These are phyloP conservation scores for Apocynum venetum DNA, from an alignment of 257 asterid genomes.

Conservation along the genomic window DNA sequence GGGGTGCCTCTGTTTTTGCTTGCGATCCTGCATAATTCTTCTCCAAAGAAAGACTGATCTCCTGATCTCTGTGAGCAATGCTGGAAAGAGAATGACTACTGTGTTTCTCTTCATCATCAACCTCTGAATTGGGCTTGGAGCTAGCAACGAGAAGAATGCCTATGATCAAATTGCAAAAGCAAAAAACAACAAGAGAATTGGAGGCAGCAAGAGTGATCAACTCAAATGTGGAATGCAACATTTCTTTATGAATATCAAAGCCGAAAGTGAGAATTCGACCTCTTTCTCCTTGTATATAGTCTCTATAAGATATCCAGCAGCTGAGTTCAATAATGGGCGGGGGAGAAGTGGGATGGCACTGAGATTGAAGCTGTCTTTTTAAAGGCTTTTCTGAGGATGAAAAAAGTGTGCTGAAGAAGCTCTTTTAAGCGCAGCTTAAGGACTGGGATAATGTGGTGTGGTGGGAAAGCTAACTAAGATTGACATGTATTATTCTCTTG, in stretches of 20 bases:
- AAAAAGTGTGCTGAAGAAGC: conserved; percentile 32
- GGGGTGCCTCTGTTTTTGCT: background rate
- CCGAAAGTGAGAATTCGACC: background rate
- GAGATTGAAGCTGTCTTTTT: conserved; percentile 1
- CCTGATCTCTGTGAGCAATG: background rate
- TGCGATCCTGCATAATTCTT: background rate
- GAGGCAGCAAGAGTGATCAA: conserved; percentile 51
- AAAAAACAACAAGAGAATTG: conserved; percentile 50
- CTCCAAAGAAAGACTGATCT: background rate
- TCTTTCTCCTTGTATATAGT: background rate
- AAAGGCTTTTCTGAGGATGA: conserved; percentile 8
- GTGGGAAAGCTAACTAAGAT: conserved; percentile 34
- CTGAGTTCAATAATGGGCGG: background rate
- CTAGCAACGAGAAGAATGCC: conserved; percentile 42
- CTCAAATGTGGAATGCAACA: conserved; percentile 47
- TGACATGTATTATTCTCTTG: conserved; percentile 12
- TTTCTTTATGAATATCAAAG: background rate
- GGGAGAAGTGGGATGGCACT: conserved; percentile 4
- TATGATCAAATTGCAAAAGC: conserved; percentile 58
- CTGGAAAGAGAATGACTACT: conserved; percentile 6
- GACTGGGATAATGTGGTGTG: conserved; percentile 24
- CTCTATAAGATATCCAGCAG: background rate
- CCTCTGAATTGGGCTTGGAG: conserved; percentile 24
- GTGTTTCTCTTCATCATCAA: conserved; percentile 6
- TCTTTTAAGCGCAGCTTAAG: conserved; percentile 20